These are phyloP conservation scores for Mortierella sp. DNA, from an alignment of 371 early-diverging fungal species.

Conservation along the genomic window DNA sequence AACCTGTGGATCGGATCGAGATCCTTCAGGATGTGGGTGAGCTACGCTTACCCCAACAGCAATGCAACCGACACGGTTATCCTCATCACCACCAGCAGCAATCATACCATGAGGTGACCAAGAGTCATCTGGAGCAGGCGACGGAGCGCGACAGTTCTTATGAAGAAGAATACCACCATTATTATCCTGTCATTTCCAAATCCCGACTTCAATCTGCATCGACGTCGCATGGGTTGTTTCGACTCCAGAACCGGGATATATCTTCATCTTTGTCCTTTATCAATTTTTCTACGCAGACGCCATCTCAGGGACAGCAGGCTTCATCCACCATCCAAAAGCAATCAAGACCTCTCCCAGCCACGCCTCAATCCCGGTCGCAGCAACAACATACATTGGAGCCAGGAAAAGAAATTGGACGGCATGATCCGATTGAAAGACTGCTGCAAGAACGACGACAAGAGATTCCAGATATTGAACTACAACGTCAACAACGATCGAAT, in stretches of 20 bases:
- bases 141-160: background rate
- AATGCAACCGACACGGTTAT: no score
- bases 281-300: no score
- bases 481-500: background rate
- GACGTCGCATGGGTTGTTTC: conserved; percentile 14
- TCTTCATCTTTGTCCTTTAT: background rate
- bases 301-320: no score
- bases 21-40: no score
- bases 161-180: conserved; percentile 6
- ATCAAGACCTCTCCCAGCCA: background rate
- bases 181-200: conserved; percentile 1
- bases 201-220: conserved; percentile 8
- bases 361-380: background rate
- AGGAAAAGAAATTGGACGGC: conserved; percentile 6
- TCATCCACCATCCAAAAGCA: no score
- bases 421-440: conserved; percentile 1
- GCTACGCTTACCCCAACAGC: no score
- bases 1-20: no score
- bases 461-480: background rate
- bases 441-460: background rate
- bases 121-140: no score
- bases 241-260: conserved; percentile 28
- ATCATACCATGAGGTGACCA: no score
- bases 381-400: conserved; percentile 6
- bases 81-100: no score